Conservation (phyloP, 164 flowering plant genomes). For the Malania oleifera region DNA sequence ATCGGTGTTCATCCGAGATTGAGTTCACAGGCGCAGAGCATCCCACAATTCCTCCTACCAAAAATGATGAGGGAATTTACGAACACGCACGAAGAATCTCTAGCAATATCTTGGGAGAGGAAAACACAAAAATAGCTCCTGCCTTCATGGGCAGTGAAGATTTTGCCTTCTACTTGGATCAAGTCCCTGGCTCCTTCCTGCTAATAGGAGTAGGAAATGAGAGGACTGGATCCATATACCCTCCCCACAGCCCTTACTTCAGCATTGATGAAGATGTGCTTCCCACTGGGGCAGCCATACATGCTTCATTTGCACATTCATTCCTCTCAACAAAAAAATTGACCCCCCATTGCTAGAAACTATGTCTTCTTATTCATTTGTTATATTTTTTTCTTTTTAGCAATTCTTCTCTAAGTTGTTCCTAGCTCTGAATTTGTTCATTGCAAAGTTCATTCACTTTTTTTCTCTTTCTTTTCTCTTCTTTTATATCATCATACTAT, state of each 20-base stretch:
- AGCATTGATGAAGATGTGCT: constrained; percentile 52
- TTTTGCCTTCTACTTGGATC: constrained; percentile 53
- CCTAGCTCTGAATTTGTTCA: too few relatives aligned
- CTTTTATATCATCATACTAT: too few relatives aligned
- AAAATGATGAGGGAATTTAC: constrained; percentile 37
- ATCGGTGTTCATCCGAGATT: constrained; percentile 42
- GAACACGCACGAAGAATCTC: constrained; percentile 29
- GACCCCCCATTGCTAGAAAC: too few relatives aligned
- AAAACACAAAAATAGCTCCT: constrained; percentile 24
- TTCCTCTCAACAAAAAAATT: constrained; percentile 21
- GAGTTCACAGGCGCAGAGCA: constrained; percentile 32
- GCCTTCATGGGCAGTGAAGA: constrained; percentile 58
- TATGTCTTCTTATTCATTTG: too few relatives aligned
- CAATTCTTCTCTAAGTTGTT: too few relatives aligned
- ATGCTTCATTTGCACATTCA: constrained; percentile 51
- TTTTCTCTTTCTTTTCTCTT: too few relatives aligned
- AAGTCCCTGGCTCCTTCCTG: constrained; percentile 47
- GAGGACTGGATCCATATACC: constrained; percentile 27
- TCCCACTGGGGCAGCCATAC: constrained; percentile 58
- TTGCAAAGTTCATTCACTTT: too few relatives aligned
- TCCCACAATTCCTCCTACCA: constrained; percentile 47
- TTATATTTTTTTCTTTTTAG: too few relatives aligned
- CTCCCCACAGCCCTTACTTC: constrained; percentile 53
- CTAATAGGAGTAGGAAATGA: constrained; percentile 49
- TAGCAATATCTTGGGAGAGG: constrained; percentile 32